Base-by-base conservation (phyloP, 2,329 filamentous ascomycete genomes). In the Bipolaris zeicola region DNA sequence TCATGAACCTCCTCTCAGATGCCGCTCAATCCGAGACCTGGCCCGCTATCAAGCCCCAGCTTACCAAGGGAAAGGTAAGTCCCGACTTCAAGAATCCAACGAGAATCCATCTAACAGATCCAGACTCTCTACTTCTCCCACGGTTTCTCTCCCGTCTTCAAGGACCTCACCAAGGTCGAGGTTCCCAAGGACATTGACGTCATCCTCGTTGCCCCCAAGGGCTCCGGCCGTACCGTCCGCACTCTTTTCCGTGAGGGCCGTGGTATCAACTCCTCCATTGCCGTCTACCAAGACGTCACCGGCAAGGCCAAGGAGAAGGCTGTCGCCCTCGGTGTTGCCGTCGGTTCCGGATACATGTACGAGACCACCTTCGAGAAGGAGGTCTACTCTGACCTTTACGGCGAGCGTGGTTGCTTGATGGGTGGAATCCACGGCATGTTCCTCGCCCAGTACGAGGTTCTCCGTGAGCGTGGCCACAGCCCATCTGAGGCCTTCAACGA, bases 341-440 rank as follows among this genome's bases (percentile, higher is more conserved):
- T 99, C 78, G 95, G 94, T 79, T 92, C 89, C 75, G 95, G 95
- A 76, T 99, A 99, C 87, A 91, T 99, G 72, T 99, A 99, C 88
- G 91, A 98, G 90, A 99, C 95, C 78, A 99, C 95, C 79, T 99
- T 99, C 77, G 90, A 99, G 88, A 99, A 99, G 90, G 95, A 99
- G 85, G 95, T 99, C 78, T 96, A 96, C 90, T 97, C 92, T 63
- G 95, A 98, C 83, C 89, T 99, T 70, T 99, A 99, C 86, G 95
- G 95, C 81, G 95, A 99, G 90, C 93, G 95, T 83, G 95, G 95
- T 79, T 99, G 95, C 89, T 85, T 99, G 76, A 99, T 99, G 95
- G 95, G 95, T 73, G 95, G 95, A 81, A 99, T 99, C 82, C 95
- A 99, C 87, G 95, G 95, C 79, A 99, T 99, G 95, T 99, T 99